Base-by-base conservation (phyloP, 768 basidiomycete species). In the Leucocoprinus birnbaumii region DNA sequence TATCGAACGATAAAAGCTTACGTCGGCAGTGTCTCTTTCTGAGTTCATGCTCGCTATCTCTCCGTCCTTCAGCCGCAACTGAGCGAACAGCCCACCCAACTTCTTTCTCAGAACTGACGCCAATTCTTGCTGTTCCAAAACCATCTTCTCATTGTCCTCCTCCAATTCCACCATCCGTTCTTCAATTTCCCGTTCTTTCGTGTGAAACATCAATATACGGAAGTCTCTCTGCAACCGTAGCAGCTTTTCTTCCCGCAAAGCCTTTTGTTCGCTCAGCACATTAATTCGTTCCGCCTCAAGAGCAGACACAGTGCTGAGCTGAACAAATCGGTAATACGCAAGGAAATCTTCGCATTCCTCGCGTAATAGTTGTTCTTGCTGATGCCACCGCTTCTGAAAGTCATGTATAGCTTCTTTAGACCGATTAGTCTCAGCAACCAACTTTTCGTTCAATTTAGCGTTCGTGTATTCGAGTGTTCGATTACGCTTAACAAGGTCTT, bases 401-500 rank as follows among this genome's bases (percentile, higher is more conserved):
- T 76, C 68, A 6, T 67, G 66, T 11, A 82, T 60, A 10, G 73
- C 68, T 8, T 73, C 69, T 44, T 74, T 77, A 45, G 71, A 66
- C 53, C 78, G 77, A 18, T 66, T 64, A 47, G 71, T 65, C 61
- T 83, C 83, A 24, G 62, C 62, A 2, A 68, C 59, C 26, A 84
- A 61, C 40, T 83, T 79, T 21, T 79, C 77, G 14, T 69, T 63
- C 34, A 89, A 76, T 42, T 78, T 80, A 60, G 79, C 79, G 66
- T 78, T 76, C 3, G 77, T 78, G 57, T 84, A 79, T 54, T 88
- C 86, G 50, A 88, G 76, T 0, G 79, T 80, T 22, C 82, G 82
- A 62, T 81, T 86, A 58, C 83, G 77, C 59, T 86, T 80, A 2
- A 89, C 85, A 50, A 91, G 80, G 41, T 91, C 86, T 47, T 85